A percentile compares a stretch with the other conserved stretches of the same genome.
These are phyloP conservation scores for Albophoma yamanashiensis DNA, from an alignment of 2,329 filamentous ascomycete species.

Conservation along the genomic window DNA sequence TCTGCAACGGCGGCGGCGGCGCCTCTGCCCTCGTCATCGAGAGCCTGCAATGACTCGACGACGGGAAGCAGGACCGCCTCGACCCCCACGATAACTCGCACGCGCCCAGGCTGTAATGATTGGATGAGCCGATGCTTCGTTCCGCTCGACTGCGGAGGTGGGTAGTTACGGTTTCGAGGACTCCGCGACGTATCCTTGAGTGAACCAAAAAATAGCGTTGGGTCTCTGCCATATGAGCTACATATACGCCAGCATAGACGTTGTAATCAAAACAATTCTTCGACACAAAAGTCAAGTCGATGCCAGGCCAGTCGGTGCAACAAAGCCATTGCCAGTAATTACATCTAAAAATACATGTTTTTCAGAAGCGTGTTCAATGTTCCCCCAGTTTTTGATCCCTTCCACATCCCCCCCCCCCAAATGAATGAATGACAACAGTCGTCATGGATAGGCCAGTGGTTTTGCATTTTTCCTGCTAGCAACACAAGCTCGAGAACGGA, in stretches of 20 bases:
- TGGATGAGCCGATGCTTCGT: not conserved
- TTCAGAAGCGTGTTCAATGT: not conserved
- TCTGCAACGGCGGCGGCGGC: slow-evolving; percentile 96
- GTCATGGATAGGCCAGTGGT: not conserved
- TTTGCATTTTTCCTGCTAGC: not conserved
- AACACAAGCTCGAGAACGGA: slow-evolving; percentile 3
- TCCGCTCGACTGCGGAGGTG: not conserved
- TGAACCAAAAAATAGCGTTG: not conserved
- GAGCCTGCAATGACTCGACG: slow-evolving; percentile 45
- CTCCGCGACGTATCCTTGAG: not conserved
- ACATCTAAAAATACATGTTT: not conserved
- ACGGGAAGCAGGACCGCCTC: slow-evolving; percentile 13
- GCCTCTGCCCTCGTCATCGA: slow-evolving; percentile 91
- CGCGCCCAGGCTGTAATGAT: slow-evolving; percentile 6
- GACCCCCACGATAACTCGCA: slow-evolving; percentile 7
- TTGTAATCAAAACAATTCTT: not conserved
- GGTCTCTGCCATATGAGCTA: not conserved
- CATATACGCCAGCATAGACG: not conserved
- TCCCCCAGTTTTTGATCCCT: not conserved
- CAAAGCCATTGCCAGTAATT: not conserved
- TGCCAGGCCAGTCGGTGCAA: not conserved
- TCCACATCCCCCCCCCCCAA: too few relatives aligned
- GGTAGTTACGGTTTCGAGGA: not conserved
- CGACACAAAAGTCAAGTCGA: not conserved
- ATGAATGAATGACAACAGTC: not conserved